phyloP scores from a whole-genome alignment of 2,329 filamentous ascomycete species.

The Fusarium anguioides region DNA sequence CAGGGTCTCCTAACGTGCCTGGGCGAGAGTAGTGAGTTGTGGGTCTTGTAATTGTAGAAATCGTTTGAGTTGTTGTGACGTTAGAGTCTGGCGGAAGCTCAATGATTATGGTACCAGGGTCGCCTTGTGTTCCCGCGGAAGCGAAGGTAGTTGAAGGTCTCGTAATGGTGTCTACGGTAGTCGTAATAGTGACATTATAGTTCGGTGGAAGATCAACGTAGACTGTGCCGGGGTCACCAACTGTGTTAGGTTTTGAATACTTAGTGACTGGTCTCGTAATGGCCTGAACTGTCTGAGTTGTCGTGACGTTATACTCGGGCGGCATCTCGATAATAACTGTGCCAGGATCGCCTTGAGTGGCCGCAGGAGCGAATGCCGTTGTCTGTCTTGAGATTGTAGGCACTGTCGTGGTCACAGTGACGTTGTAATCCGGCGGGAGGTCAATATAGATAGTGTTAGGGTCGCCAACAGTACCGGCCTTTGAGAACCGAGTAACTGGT shows the following conservation, averaged over 20 bases:
- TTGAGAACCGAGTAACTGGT: slow-evolving; percentile 7
- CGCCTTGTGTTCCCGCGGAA: slow-evolving; percentile 7
- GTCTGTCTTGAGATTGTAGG: slow-evolving; percentile 4
- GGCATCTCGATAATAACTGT: slow-evolving; percentile 16
- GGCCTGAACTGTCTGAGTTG: slow-evolving; percentile 9
- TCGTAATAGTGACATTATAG: slow-evolving; percentile 18
- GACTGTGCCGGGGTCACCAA: slow-evolving; percentile 14
- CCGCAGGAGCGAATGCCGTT: slow-evolving; percentile 12
- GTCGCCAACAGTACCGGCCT: slow-evolving; percentile 4
- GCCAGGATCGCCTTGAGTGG: slow-evolving; percentile 20
- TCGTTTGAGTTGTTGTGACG: neutral
- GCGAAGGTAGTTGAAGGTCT: slow-evolving; percentile 15
- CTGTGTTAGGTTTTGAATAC: neutral
- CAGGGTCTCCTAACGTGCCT: slow-evolving; percentile 7
- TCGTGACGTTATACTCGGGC: slow-evolving; percentile 16
- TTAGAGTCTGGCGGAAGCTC: slow-evolving; percentile 13
- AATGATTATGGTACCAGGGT: slow-evolving; percentile 16
- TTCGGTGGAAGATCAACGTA: slow-evolving; percentile 16
- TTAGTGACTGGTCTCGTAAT: slow-evolving; percentile 15
- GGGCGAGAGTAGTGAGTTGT: slow-evolving; percentile 3
- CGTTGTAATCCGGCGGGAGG: slow-evolving; percentile 17
- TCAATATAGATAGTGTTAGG: slow-evolving; percentile 18
- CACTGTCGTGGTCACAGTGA: slow-evolving; percentile 9
- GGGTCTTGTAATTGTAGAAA: slow-evolving; percentile 16
- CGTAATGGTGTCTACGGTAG: slow-evolving; percentile 9